Evolutionary conservation across 495 filamentous ascomycete species (phyloP).

Genomic region (Trypethelium eluteriae): DNA sequence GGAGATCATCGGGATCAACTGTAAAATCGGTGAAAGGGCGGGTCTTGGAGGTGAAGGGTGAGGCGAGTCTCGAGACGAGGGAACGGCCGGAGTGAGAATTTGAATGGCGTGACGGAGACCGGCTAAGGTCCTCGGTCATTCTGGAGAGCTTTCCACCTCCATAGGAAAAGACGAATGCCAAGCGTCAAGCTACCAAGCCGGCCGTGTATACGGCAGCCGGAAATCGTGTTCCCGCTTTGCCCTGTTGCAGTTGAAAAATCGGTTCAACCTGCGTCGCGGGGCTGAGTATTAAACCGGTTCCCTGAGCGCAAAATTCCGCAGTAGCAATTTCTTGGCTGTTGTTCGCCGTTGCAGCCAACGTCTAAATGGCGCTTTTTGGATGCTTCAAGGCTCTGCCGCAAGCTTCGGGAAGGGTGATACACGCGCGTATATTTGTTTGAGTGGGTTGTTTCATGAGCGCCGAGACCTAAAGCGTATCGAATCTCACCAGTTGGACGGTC

Average conservation of each 20-base stretch:
- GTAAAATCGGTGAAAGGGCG: constrained; percentile 78
- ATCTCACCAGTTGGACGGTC: not conserved
- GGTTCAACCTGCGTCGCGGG: not conserved
- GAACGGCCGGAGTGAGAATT: constrained; percentile 32
- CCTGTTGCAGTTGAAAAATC: not conserved
- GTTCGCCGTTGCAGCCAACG: not conserved
- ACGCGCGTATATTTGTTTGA: not conserved
- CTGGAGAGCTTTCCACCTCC: constrained; percentile 23
- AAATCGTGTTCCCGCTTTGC: not conserved
- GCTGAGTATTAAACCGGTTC: not conserved
- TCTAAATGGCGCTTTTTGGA: not conserved
- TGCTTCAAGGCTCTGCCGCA: not conserved
- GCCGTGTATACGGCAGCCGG: not conserved
- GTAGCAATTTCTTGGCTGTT: not conserved
- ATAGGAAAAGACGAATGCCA: constrained; percentile 2
- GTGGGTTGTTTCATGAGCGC: not conserved
- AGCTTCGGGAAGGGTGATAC: not conserved
- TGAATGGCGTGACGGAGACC: constrained; percentile 21
- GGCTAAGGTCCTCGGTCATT: constrained; percentile 32
- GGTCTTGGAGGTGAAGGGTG: constrained; percentile 56
- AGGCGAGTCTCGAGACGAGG: constrained; percentile 52
- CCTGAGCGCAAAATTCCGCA: not conserved
- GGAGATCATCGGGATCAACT: constrained; percentile 73
- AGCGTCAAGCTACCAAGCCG: not conserved
- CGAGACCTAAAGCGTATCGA: not conserved